phyloP scores from a whole-genome alignment of 2,329 filamentous ascomycete genomes.

The Sphaerostilbella broomeana region DNA sequence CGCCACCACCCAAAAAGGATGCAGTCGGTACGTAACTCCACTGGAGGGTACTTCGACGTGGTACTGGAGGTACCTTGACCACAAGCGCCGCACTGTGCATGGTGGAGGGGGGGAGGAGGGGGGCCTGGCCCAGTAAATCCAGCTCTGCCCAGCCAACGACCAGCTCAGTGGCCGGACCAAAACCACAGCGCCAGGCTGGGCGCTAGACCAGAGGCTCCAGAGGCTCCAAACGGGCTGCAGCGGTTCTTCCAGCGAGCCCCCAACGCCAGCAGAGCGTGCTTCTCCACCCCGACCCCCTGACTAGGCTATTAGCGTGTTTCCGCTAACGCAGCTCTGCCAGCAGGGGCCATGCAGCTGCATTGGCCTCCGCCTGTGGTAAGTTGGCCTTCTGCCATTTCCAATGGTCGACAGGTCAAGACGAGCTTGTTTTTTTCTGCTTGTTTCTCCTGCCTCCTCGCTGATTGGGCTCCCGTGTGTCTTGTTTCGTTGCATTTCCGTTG shows the following conservation, averaged over 20 bases:
- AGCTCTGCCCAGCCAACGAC: too few relatives aligned
- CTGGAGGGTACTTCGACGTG: conserved; percentile 4
- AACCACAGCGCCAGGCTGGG: too few relatives aligned
- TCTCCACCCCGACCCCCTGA: conserved; percentile 10
- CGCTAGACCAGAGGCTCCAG: too few relatives aligned
- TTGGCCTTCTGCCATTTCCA: too few relatives aligned
- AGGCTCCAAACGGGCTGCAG: too few relatives aligned
- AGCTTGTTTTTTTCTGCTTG: conserved; percentile 6
- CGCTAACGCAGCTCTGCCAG: conserved; percentile 11
- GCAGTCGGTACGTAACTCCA: conserved; percentile 2
- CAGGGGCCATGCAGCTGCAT: conserved; percentile 7
- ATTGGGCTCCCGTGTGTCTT: too few relatives aligned
- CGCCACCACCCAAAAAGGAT: conserved; percentile 10
- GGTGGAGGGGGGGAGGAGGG: too few relatives aligned
- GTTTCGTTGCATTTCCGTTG: background rate
- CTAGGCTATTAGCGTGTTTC: conserved; percentile 11
- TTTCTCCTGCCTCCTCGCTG: conserved; percentile 3
- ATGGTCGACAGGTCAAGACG: background rate
- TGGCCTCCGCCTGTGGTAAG: too few relatives aligned
- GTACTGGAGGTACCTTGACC: conserved; percentile 2
- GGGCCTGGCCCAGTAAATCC: too few relatives aligned
- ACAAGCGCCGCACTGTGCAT: too few relatives aligned
- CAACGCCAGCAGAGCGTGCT: conserved; percentile 5
- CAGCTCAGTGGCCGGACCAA: too few relatives aligned
- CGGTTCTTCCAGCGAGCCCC: too few relatives aligned